Base-by-base conservation (phyloP, 495 filamentous ascomycete genomes). In the Aspergillus cavernicola region DNA sequence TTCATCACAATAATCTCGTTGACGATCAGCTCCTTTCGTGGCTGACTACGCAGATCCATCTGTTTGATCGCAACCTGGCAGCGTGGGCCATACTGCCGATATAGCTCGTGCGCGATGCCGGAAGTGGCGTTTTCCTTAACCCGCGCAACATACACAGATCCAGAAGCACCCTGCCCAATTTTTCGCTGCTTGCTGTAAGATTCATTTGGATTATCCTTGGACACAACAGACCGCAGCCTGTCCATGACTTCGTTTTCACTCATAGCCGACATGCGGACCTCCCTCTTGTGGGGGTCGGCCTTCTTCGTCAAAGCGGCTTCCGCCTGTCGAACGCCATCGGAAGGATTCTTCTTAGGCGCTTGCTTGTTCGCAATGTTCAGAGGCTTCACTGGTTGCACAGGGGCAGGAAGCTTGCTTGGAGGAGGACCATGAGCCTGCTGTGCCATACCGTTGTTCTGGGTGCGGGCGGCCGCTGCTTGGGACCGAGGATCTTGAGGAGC, bases 1-100 rank as follows among this genome's bases (percentile, higher is more conserved):
- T 97, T 96, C 93, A 98, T 98, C 46, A 98, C 93, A 71, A 97
- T 89, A 61, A 98, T 98, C 61, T 98, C 93, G 66, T 98, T 98
- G 33, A 98, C 93, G 64, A 98, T 98, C 61, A 98, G 74, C 76
- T 98, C 93, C 81, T 98, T 98, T 20, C 93, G 80, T 37, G 93
- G 93, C 70, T 98, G 93, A 67, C 95, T 92, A 7, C 91, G 89
- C 47, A 98, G 79, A 74, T 98, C 95, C 93, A 98, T 98, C 74
- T 98, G 93, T 71, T 98, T 98, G 66, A 98, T 97, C 16, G 95
- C 93, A 35, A 98, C 93, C 61, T 96, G 87, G 35, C 82, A 84
- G 46, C 85, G 83, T 32, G 78, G 75, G 23, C 88, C 88, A 60
- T 89, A 82, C 53, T 80, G 77, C 13, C 83, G 76, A 49, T 89